Conservation (phyloP, 306 rosid genomes). For the Quercus dentata region DNA sequence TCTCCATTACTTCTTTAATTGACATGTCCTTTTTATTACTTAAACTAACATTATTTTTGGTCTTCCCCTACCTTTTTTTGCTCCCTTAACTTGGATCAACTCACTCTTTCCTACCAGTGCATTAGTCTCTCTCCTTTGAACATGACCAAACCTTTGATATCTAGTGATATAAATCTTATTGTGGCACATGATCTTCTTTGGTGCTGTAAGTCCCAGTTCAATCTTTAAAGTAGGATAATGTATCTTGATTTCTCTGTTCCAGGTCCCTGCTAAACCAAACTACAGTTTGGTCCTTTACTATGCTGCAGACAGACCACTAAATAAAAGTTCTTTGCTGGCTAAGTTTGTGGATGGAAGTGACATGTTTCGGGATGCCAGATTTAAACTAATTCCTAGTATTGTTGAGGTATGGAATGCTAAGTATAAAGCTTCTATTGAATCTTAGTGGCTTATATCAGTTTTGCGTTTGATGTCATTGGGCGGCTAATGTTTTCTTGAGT, state of each 20-base stretch:
- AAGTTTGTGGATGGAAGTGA: constrained; percentile 81
- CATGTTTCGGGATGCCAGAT: constrained; percentile 72
- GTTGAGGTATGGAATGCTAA: constrained; percentile 51
- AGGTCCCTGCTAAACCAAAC: constrained; percentile 99
- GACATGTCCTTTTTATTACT: too few species aligned
- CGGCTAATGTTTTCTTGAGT: constrained; percentile 28
- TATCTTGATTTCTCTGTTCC: constrained; percentile 17
- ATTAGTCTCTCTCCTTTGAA: too few species aligned
- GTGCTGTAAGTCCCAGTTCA: neutral
- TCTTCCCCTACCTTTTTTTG: too few species aligned
- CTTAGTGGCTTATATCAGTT: neutral
- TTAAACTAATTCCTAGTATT: constrained; percentile 94
- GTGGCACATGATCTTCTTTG: neutral
- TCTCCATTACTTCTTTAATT: too few species aligned
- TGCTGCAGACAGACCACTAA: constrained; percentile 77
- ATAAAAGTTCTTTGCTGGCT: constrained; percentile 64
- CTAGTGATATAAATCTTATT: neutral
- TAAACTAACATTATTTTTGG: too few species aligned
- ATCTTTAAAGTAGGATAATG: constrained; percentile 16
- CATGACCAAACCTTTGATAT: neutral
- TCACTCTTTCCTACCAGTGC: too few species aligned
- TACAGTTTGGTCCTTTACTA: constrained; percentile 79
- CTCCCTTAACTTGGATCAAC: too few species aligned
- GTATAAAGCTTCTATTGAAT: constrained; percentile 19
- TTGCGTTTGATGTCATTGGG: neutral